These are phyloP conservation scores for Orbilia quercus DNA, from an alignment of 2,329 filamentous ascomycete species.

Conservation along the genomic window DNA sequence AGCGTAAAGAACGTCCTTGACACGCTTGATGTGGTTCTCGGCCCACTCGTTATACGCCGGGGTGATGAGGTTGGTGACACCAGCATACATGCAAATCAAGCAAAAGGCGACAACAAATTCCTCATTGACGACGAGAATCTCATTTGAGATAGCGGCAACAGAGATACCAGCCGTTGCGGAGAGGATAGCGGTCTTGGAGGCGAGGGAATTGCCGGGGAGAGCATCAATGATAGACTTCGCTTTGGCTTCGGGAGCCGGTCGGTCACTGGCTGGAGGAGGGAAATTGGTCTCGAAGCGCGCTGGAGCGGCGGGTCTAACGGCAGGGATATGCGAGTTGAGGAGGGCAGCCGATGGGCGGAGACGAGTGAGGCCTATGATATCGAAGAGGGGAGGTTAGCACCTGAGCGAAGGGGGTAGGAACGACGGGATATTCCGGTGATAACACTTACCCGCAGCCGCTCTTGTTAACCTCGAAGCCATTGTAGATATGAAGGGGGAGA, in stretches of 20 bases:
- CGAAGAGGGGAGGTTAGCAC: slow-evolving; percentile 56
- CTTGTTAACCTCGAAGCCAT: slow-evolving; percentile 56
- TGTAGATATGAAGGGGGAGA: slow-evolving; percentile 34
- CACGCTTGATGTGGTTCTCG: slow-evolving; percentile 85
- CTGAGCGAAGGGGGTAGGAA: slow-evolving; percentile 57
- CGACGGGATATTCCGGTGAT: slow-evolving; percentile 2
- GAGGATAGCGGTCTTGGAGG: slow-evolving; percentile 97
- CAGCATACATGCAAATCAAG: slow-evolving; percentile 90
- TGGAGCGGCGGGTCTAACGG: slow-evolving; percentile 76
- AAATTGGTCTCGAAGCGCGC: slow-evolving; percentile 74
- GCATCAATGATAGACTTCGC: slow-evolving; percentile 94
- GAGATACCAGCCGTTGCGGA: slow-evolving; percentile 90
- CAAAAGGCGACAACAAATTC: slow-evolving; percentile 95
- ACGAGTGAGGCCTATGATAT: slow-evolving; percentile 80
- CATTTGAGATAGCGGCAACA: slow-evolving; percentile 96
- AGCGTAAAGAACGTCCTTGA: slow-evolving; percentile 93
- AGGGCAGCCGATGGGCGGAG: slow-evolving; percentile 79
- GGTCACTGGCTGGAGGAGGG: slow-evolving; percentile 73
- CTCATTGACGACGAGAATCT: slow-evolving; percentile 99
- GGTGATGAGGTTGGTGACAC: slow-evolving; percentile 90
- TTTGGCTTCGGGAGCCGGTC: slow-evolving; percentile 94
- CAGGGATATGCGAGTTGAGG: slow-evolving; percentile 78
- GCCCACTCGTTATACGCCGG: slow-evolving; percentile 95
- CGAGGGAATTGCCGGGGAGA: slow-evolving; percentile 87
- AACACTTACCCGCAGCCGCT: slow-evolving; percentile 45